These are phyloP conservation scores for Lactarius psammicola DNA, from an alignment of 768 basidiomycete genomes.

Conservation along the genomic window DNA sequence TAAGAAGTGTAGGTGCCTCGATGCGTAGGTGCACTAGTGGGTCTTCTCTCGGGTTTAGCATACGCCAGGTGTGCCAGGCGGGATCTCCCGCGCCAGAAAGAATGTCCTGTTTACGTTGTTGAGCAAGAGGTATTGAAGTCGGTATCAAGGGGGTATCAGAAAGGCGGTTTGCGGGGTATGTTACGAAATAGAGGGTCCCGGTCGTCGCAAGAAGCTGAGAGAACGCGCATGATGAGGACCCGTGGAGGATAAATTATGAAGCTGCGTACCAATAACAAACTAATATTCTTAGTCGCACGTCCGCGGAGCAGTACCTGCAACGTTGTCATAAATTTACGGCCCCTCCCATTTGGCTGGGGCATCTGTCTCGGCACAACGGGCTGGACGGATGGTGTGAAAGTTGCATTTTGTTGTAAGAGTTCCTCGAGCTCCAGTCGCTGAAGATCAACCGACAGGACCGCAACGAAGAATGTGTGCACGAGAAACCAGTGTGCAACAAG, in stretches of 20 bases:
- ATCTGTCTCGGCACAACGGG: constrained; percentile 27
- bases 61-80: constrained; percentile 72
- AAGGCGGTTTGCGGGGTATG: constrained; percentile 45
- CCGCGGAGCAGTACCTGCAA: constrained; percentile 55
- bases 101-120: constrained; percentile 23
- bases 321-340: constrained; percentile 43
- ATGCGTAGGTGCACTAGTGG: constrained; percentile 72
- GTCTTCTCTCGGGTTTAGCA: constrained; percentile 66
- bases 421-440: constrained; percentile 93
- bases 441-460: constrained; percentile 93
- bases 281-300: constrained; percentile 74
- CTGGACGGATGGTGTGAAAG: constrained; percentile 47
- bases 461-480: constrained; percentile 92
- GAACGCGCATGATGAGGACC: constrained; percentile 4
- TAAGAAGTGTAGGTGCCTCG: constrained; percentile 75
- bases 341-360: constrained; percentile 39
- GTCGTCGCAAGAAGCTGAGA: constrained; percentile 76
- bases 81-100: constrained; percentile 38
- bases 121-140: constrained; percentile 20
- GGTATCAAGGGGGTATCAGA: constrained; percentile 27
- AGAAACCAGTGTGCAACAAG: constrained; percentile 97
- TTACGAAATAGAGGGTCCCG: constrained; percentile 70
- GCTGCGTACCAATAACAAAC: constrained; percentile 65
- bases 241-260: background rate
- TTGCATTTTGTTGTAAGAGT: constrained; percentile 71